These are phyloP conservation scores for Carex pumila DNA, from an alignment of 176 grass and related monocot species.

Conservation along the genomic window DNA sequence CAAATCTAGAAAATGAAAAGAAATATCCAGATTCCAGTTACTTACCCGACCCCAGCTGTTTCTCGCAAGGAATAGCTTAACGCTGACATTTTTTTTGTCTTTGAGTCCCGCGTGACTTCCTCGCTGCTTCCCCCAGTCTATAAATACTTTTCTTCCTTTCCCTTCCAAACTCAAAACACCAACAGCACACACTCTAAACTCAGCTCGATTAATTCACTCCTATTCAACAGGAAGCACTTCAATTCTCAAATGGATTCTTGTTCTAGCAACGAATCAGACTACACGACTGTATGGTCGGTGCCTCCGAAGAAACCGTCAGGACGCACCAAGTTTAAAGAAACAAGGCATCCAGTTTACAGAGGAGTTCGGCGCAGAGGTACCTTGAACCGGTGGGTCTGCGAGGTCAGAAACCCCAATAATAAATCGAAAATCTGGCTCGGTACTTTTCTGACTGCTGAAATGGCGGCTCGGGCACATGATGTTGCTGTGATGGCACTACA, in stretches of 20 bases:
- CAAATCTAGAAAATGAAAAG: neutral
- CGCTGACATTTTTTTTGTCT: neutral
- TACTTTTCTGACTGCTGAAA: conserved; percentile 57
- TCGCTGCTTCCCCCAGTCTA: neutral
- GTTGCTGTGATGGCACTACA: conserved; percentile 47
- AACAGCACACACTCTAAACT: neutral
- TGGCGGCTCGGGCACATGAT: conserved; percentile 60
- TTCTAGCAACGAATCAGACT: neutral
- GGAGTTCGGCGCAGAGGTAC: conserved; percentile 49
- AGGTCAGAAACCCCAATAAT: conserved; percentile 45
- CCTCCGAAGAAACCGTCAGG: conserved; percentile 47
- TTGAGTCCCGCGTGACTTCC: neutral
- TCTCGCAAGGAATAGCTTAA: neutral
- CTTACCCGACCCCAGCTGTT: neutral
- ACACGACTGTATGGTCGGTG: neutral
- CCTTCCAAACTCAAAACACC: neutral
- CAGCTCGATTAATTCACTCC: neutral
- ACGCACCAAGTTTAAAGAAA: conserved; percentile 81
- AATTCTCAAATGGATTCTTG: neutral
- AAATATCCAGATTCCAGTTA: neutral
- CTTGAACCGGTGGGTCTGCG: conserved; percentile 60
- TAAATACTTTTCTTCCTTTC: neutral
- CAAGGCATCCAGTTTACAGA: conserved; percentile 65
- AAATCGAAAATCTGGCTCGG: conserved; percentile 70
- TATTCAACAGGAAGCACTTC: neutral